Evolutionary conservation across 352 stramenopile genomes (phyloP), one percentile per base, ranked within the genome.

Genomic region (Pythium brachiatum): DNA sequence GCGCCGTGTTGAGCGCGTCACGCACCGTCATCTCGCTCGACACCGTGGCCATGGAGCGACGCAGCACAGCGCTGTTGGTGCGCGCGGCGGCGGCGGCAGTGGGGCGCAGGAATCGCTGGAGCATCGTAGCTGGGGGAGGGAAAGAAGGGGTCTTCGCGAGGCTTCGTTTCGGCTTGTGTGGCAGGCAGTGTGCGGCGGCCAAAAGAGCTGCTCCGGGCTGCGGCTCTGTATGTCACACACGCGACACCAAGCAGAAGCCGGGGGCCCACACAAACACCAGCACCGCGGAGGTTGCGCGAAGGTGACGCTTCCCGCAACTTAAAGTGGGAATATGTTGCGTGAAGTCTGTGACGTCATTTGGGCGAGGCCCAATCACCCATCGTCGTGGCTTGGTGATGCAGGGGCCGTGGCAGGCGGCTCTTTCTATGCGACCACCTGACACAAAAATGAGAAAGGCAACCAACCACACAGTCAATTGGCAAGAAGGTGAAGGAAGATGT

Each of bases 1-100:
- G 90, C 51, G 92, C 98, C 39, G 92, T 86, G 86, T 99, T 99
- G 68, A 99, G 95, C 31, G 98, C 98, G 68, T 99, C 98, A 69
- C 98, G 92, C 60, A 99, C 96, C 1, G 96, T 97, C 86, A 99
- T 97, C 72, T 88, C 80, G 68, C 78, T 78, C 16, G 85, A 66
- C 27, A 89, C 80, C 3, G 79, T 90, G 55, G 85, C 79, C 85
- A 94, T 94, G 63, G 68, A 69, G 73, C 85, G 85, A 56, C 77
- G 79, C 53, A 38, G 23, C 31, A 60, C 26, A 43, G 70, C 65
- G 39, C 73, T 56, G 58, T 46, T 73, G 74, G 66, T 68, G 48
- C 41, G 53, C 57, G 57, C 32, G 32, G 56, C 34, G 27, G 57
- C 16, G 26, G 44, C 21, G 7, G 55, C 4, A n/a, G n/a, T n/a